phyloP scores from a whole-genome alignment of 2,329 filamentous ascomycete species.

The Pestalotiopsis sp. region DNA sequence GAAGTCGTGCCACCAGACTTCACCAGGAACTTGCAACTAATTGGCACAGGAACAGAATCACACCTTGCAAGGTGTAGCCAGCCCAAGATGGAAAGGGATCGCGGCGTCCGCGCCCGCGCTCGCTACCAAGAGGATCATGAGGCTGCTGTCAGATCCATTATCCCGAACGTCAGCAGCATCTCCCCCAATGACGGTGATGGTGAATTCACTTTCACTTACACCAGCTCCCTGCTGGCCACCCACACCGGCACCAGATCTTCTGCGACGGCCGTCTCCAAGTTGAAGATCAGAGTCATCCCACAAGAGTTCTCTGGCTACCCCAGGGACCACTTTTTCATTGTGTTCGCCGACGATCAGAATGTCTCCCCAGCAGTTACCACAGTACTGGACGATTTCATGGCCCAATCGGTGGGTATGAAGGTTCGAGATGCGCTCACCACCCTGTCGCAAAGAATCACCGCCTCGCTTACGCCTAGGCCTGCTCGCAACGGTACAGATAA shows the following conservation, averaged over 20 bases:
- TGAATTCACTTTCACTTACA: constrained; percentile 65
- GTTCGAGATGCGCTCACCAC: constrained; percentile 25
- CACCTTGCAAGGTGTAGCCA: too few relatives aligned
- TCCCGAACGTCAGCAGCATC: constrained; percentile 50
- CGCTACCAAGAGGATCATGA: constrained; percentile 27
- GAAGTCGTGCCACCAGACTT: too few relatives aligned
- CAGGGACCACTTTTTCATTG: constrained; percentile 23
- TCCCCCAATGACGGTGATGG: constrained; percentile 70
- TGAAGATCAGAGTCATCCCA: constrained; percentile 41
- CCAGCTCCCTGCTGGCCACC: constrained; percentile 24
- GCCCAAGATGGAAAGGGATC: constrained; percentile 9
- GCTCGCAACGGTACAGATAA: too few relatives aligned
- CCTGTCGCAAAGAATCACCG: constrained; percentile 32
- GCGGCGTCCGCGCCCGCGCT: not conserved
- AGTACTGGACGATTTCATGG: constrained; percentile 24
- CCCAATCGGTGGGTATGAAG: constrained; percentile 21
- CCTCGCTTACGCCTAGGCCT: constrained; percentile 15
- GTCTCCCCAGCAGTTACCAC: constrained; percentile 20
- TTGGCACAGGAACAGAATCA: too few relatives aligned
- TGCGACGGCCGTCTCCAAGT: too few relatives aligned
- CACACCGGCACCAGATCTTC: constrained; percentile 13
- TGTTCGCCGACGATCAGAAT: constrained; percentile 25
- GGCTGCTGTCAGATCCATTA: constrained; percentile 17
- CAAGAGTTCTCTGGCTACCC: constrained; percentile 34
- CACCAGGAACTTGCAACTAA: too few relatives aligned